Evolutionary conservation across 164 flowering plant species (phyloP).

Genomic region (Protea cynaroides): DNA sequence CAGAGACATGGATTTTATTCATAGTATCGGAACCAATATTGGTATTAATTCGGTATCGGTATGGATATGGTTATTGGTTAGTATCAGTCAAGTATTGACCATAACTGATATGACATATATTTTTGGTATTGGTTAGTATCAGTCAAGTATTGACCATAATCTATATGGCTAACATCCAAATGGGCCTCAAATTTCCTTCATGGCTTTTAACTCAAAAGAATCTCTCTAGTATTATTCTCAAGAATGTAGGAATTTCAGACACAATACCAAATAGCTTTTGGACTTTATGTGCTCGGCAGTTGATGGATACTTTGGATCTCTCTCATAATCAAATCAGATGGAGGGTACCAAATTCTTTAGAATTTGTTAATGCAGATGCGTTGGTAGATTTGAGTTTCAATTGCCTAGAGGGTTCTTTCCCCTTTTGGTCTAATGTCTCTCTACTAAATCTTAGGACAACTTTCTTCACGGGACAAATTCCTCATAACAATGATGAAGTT

Average conservation of each 20-base stretch:
- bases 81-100: too few relatives aligned
- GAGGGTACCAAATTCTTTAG: not conserved
- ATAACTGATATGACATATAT: too few relatives aligned
- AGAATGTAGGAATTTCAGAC: constrained; percentile 12
- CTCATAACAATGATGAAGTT: not conserved
- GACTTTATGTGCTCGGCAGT: not conserved
- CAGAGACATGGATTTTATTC: too few relatives aligned
- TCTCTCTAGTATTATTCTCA: not conserved
- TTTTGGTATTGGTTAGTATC: too few relatives aligned
- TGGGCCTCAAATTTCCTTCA: constrained; percentile 12
- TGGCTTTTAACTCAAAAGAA: constrained; percentile 16
- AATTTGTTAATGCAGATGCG: not conserved
- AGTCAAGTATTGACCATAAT: too few relatives aligned
- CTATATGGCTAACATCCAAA: not conserved
- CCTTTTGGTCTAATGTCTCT: not conserved
- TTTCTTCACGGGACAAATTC: not conserved
- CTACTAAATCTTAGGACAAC: not conserved
- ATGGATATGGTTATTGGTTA: too few relatives aligned
- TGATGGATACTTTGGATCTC: constrained; percentile 5
- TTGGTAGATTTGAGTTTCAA: not conserved
- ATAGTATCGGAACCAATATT: too few relatives aligned
- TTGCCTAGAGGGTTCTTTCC: not conserved
- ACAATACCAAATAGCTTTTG: constrained; percentile 22
- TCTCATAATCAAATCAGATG: constrained; percentile 9
- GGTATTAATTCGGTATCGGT: too few relatives aligned